Evolutionary conservation across 352 stramenopile species (phyloP), one percentile per base, ranked within the genome.

Genomic region (Saprolegnia diclina): DNA sequence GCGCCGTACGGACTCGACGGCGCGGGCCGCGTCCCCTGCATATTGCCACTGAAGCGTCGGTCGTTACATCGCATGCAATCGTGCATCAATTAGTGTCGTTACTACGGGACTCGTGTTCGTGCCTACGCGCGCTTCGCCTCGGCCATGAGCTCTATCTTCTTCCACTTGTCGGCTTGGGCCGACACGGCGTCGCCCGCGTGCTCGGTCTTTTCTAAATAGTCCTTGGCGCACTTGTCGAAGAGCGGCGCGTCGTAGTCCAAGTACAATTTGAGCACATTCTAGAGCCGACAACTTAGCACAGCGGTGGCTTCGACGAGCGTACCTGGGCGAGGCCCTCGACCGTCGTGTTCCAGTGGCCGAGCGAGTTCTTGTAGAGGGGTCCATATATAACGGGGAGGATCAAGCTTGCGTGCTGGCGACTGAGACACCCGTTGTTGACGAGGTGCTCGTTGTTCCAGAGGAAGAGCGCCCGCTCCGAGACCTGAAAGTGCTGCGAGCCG

Each of bases 381-480:
- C 85, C 82, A 71, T 98, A 98, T 76, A 99, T 97, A 24, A 98
- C 88, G 1, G 96, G 96, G 29, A 99, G 78, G 26, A 99, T 92
- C 56, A 94, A 81, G 56, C 90, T 79, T 26, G 94, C 91, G 75
- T 98, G 92, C 70, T 98, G 80, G 67, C 96, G 87, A 48, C 87
- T 97, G 21, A 98, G 80, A 44, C 94, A 98, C 13, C 94, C 95
- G 46, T 92, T 97, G 68, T 97, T 98, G 29, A 98, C 95, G 50
- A 99, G 85, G 71, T 98, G 94, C 70, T 99, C 95, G 71, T 98
- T 99, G 79, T 99, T 99, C 97, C 97, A 99, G 21, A 99, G 82
- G 74, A 98, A 99, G 5, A 99, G 81, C 19, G 96, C 93, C 18
- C 97, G 90, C 78, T 99, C 96, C 40, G 96, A 96, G 4, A 94